These are phyloP conservation scores for Trichoderma semiorbis DNA, from an alignment of 2,329 filamentous ascomycete genomes.

Conservation along the genomic window DNA sequence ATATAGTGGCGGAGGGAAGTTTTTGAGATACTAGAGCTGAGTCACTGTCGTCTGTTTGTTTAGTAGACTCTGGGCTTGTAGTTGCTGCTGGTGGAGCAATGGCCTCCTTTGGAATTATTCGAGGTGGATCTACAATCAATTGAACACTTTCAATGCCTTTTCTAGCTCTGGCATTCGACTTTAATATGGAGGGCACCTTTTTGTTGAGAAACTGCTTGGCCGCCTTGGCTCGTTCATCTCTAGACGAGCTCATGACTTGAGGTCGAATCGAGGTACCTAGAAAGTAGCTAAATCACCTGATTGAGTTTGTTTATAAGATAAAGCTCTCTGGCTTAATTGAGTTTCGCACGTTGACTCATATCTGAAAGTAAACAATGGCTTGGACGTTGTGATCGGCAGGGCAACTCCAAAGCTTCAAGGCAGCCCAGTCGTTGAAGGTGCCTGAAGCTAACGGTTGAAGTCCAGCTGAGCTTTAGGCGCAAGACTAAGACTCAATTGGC, in stretches of 20 bases:
- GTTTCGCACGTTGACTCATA: neutral
- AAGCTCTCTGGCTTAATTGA: neutral
- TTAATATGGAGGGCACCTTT: constrained; percentile 54
- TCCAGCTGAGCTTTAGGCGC: neutral
- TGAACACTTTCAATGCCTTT: constrained; percentile 51
- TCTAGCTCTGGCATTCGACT: constrained; percentile 52
- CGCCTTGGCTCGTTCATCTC: constrained; percentile 48
- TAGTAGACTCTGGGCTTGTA: neutral
- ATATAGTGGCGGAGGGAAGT: constrained; percentile 19
- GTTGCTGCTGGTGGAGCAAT: neutral
- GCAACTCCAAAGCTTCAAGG: neutral
- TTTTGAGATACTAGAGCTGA: neutral
- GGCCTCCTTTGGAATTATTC: too few relatives aligned
- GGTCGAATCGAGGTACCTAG: neutral
- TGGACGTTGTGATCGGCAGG: neutral
- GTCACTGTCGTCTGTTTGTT: neutral
- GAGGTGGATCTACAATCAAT: constrained; percentile 39
- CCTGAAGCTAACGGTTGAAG: neutral
- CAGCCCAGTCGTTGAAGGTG: neutral
- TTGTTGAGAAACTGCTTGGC: constrained; percentile 58
- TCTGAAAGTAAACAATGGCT: neutral
- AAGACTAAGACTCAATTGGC: neutral
- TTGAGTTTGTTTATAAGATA: neutral
- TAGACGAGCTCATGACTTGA: neutral
- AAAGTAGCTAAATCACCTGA: neutral